These are phyloP conservation scores for Thraustochytrium striatum DNA, from an alignment of 352 stramenopile species.

Conservation along the genomic window DNA sequence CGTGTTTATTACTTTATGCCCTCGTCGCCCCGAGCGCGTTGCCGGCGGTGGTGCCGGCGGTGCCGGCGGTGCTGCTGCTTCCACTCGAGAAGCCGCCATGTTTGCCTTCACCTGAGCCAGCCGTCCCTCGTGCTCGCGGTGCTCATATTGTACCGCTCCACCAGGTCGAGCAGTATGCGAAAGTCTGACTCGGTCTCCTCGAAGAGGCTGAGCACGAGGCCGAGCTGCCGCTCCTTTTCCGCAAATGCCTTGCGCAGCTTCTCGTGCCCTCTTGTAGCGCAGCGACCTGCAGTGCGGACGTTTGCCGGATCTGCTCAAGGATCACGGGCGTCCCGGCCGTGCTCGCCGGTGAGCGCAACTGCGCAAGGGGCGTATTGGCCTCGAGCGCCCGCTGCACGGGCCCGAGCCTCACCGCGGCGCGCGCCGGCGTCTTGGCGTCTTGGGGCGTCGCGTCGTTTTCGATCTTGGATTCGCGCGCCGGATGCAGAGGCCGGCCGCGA, in stretches of 20 bases:
- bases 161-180: background rate
- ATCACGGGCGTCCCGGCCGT: background rate
- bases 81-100: constrained; percentile 7
- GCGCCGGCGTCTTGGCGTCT: too few species aligned
- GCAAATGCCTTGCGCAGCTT: constrained; percentile 19
- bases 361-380: background rate
- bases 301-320: constrained; percentile 5
- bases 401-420: too few species aligned
- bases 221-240: constrained; percentile 38
- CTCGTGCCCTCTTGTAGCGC: background rate
- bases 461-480: too few species aligned
- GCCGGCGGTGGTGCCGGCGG: too few species aligned
- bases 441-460: too few species aligned
- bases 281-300: constrained; percentile 8
- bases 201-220: constrained; percentile 14
- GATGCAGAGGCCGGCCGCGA: too few species aligned
- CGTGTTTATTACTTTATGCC: too few species aligned
- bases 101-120: constrained; percentile 1
- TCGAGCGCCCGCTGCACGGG: too few species aligned
- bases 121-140: constrained; percentile 15
- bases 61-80: background rate
- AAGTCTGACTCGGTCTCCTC: constrained; percentile 37
- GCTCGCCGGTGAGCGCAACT: background rate
- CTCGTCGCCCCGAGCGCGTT: too few species aligned
- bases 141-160: constrained; percentile 22